Percentiles rank a stretch among this genome's conserved stretches.
Evolutionary conservation across 768 basidiomycete species (phyloP).

Genomic region (Daedalea quercina): DNA sequence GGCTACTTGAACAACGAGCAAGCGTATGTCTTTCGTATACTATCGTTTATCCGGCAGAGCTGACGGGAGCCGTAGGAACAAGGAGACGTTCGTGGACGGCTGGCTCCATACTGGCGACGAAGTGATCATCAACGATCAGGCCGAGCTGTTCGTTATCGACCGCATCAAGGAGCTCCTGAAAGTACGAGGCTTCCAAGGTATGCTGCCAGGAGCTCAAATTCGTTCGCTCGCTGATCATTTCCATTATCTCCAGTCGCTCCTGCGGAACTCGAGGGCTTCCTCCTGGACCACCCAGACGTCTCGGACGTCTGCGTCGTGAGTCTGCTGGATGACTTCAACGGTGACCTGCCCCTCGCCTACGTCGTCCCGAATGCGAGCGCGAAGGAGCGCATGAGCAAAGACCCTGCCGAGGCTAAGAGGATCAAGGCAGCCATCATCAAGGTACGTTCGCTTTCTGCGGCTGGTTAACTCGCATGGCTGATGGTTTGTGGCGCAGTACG

Average conservation of each 20-base stretch:
- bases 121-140: constrained; percentile 50
- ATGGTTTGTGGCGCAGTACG: constrained; percentile 16
- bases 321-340: constrained; percentile 63
- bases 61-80: constrained; percentile 27
- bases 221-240: not conserved
- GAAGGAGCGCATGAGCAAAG: constrained; percentile 26
- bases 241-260: constrained; percentile 22
- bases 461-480: not conserved
- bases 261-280: constrained; percentile 29
- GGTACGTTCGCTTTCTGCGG: constrained; percentile 28
- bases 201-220: not conserved
- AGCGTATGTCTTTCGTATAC: constrained; percentile 34
- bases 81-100: constrained; percentile 61
- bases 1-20: constrained; percentile 47
- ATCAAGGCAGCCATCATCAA: constrained; percentile 44
- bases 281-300: constrained; percentile 39
- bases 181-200: constrained; percentile 37
- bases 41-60: not conserved
- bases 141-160: constrained; percentile 63
- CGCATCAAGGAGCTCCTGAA: constrained; percentile 74
- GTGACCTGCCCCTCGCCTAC: constrained; percentile 68
- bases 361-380: constrained; percentile 44
- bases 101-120: constrained; percentile 72
- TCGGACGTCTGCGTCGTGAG: constrained; percentile 36
- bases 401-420: constrained; percentile 26